These are phyloP conservation scores for Chalciporus piperatus DNA, from an alignment of 768 basidiomycete genomes.

Conservation along the genomic window DNA sequence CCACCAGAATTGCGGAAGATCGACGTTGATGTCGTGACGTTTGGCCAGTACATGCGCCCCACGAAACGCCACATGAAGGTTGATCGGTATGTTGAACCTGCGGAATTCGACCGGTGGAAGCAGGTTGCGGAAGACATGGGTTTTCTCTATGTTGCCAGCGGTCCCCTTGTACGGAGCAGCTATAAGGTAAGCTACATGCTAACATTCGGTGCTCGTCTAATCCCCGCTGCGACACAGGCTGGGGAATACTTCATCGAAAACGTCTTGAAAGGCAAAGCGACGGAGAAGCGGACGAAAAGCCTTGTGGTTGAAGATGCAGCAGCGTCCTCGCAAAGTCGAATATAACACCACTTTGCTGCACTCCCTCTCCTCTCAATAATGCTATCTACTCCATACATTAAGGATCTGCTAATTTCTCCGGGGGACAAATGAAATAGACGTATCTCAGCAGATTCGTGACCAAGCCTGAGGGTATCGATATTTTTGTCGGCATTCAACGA, in stretches of 20 bases:
- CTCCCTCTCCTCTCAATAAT: not conserved
- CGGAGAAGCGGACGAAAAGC: constrained; percentile 38
- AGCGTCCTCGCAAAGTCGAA: constrained; percentile 1
- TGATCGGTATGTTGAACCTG: constrained; percentile 90
- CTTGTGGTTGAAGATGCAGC: constrained; percentile 26
- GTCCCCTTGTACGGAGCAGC: constrained; percentile 92
- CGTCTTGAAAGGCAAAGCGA: constrained; percentile 63
- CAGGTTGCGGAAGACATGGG: constrained; percentile 87
- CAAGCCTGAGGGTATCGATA: too few relatives aligned
- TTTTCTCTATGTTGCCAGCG: constrained; percentile 96
- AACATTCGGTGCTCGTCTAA: not conserved
- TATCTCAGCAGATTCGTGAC: too few relatives aligned
- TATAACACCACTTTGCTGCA: not conserved
- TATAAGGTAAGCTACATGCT: constrained; percentile 74
- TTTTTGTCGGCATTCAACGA: too few relatives aligned
- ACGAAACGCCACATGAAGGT: constrained; percentile 99
- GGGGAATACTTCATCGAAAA: constrained; percentile 96
- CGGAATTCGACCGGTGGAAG: constrained; percentile 92
- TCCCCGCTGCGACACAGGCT: constrained; percentile 51
- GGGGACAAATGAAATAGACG: not conserved
- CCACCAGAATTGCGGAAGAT: constrained; percentile 76
- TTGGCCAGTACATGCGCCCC: constrained; percentile 99
- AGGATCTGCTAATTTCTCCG: not conserved
- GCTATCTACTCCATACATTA: not conserved
- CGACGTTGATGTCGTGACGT: constrained; percentile 96